Base-by-base conservation (phyloP, 2,329 filamentous ascomycete genomes). In the Alternaria consortialis region DNA sequence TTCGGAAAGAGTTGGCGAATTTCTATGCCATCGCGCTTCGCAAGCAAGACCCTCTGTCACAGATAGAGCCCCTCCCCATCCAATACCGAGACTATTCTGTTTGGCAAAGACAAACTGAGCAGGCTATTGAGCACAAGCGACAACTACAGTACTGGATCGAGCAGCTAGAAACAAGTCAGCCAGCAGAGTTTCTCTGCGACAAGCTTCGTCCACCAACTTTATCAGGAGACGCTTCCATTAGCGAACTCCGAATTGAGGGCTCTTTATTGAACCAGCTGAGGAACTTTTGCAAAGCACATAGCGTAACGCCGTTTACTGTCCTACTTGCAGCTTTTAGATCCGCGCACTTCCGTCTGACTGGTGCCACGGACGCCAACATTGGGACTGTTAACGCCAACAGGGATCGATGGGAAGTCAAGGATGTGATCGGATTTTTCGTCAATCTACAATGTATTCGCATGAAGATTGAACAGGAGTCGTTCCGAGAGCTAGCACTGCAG, bases 401-500 rank as follows among this genome's bases (percentile, higher is more conserved):
- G 36, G 46, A 59, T 6, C 32, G 36, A 5, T 58, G 44, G 55
- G 62, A 64, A 27, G 1, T 62, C 0, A 44, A 44, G 40, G 58
- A 64, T 2, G 47, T 64, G 36, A 62, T 64, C n/a, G 62, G 62
- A 4, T 64, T 62, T 52, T 64, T 64, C 53, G 53, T 64, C 23
- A 64, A 64, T 12, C 31, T 61, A 4, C 61, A 64, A 23, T 64
- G 61, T 17, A 20, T 64, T 25, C 54, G 58, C 11, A 62, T 25
- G 2, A 59, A n/a, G 9, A 34, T 64, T 20, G n/a, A 23, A 2
- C 39, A 62, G 3, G 58, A 54, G 13, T n/a, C 50, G 5, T 64
- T 64, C 36, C 13, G 53, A 31, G 29, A 51, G n/a, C 52, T 64
- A 9, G 55, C 59, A 3, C 17, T 37, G 5, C 55, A 58, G 8